These are phyloP conservation scores for Leptographium lundbergii DNA, from an alignment of 2,329 filamentous ascomycete species.

Conservation along the genomic window DNA sequence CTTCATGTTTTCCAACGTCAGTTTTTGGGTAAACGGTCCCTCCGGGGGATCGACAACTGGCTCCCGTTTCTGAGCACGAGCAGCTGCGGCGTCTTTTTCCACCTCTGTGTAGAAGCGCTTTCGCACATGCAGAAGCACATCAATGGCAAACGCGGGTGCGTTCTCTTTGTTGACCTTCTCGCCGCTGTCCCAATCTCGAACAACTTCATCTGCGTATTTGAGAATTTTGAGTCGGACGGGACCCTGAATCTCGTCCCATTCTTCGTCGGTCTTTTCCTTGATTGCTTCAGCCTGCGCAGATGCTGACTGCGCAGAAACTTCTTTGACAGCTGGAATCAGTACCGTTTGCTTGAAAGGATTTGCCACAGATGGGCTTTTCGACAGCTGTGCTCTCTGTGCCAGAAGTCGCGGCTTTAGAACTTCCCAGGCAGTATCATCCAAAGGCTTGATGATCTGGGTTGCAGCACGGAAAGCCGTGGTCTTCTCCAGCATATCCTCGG, in stretches of 20 bases:
- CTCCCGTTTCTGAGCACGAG: slow-evolving; percentile 30
- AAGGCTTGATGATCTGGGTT: slow-evolving; percentile 52
- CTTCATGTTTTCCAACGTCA: slow-evolving; percentile 77
- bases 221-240: slow-evolving; percentile 54
- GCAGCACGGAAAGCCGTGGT: slow-evolving; percentile 66
- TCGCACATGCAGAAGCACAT: slow-evolving; percentile 56
- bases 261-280: slow-evolving; percentile 46
- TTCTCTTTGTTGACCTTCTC: slow-evolving; percentile 50
- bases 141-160: slow-evolving; percentile 56
- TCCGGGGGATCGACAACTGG: slow-evolving; percentile 34
- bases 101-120: slow-evolving; percentile 52
- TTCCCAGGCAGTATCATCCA: slow-evolving; percentile 59
- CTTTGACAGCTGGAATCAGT: background rate
- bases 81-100: slow-evolving; percentile 36
- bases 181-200: slow-evolving; percentile 51
- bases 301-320: slow-evolving; percentile 2
- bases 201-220: slow-evolving; percentile 56
- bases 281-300: slow-evolving; percentile 15
- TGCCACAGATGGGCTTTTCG: slow-evolving; percentile 17
- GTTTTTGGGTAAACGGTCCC: slow-evolving; percentile 43
- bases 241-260: slow-evolving; percentile 60
- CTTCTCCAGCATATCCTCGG: slow-evolving; percentile 47
- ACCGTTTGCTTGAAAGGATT: slow-evolving; percentile 9
- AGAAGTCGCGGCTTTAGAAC: slow-evolving; percentile 54
- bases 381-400: slow-evolving; percentile 45